Conservation (phyloP, 768 basidiomycete species). For the Lentinula raphanica region DNA sequence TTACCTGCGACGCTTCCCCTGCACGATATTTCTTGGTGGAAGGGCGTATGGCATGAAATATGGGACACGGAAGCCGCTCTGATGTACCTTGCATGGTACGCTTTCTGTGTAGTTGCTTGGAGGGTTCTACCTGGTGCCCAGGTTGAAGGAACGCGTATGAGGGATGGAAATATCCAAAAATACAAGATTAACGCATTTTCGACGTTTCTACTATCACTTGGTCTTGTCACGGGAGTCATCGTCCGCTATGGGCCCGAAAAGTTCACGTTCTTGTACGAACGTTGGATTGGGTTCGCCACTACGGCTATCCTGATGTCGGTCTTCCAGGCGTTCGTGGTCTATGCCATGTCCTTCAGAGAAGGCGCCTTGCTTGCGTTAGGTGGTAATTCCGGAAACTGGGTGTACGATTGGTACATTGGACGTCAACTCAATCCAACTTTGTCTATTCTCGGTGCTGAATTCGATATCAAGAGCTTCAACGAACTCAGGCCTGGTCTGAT, state of each 20-base stretch:
- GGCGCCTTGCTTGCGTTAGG: conserved; percentile 80
- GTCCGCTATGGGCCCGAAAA: conserved; percentile 68
- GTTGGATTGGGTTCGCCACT: conserved; percentile 86
- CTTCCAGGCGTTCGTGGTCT: conserved; percentile 67
- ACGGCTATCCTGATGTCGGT: conserved; percentile 77
- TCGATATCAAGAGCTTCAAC: conserved; percentile 65
- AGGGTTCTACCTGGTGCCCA: conserved; percentile 67
- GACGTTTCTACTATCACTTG: conserved; percentile 79
- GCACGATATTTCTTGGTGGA: conserved; percentile 61
- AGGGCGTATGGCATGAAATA: conserved; percentile 62
- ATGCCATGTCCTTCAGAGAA: conserved; percentile 60
- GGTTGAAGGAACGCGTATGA: conserved; percentile 63
- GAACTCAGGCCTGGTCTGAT: conserved; percentile 89
- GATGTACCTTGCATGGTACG: conserved; percentile 86
- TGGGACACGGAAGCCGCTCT: conserved; percentile 79
- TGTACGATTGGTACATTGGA: conserved; percentile 97
- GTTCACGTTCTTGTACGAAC: conserved; percentile 88
- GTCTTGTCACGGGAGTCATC: conserved; percentile 64
- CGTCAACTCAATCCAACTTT: conserved; percentile 89
- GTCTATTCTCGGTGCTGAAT: conserved; percentile 38
- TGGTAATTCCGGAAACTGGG: conserved; percentile 82
- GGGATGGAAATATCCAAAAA: conserved; percentile 69
- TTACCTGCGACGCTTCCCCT: conserved; percentile 37
- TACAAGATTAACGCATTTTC: conserved; percentile 97
- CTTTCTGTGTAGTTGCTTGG: conserved; percentile 83